Evolutionary conservation across 352 stramenopile species (phyloP).

Genomic region (Phytophthora colocasiae): DNA sequence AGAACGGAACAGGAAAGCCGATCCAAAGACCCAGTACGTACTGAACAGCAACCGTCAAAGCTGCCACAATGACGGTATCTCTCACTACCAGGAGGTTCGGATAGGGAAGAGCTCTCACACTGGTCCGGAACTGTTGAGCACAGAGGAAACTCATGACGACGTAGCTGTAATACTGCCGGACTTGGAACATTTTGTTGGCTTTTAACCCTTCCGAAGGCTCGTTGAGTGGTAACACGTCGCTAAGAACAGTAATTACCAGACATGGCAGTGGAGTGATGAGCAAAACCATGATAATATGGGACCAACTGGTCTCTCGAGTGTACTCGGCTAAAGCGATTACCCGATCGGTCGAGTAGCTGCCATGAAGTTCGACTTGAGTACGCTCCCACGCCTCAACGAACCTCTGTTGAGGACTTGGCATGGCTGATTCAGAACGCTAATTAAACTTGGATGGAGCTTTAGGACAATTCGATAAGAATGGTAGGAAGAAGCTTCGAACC

Average conservation of each 20-base stretch:
- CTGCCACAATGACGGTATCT: slow-evolving; percentile 10
- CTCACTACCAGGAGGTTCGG: slow-evolving; percentile 10
- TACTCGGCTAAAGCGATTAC: slow-evolving; percentile 2
- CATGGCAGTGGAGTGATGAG: slow-evolving; percentile 17
- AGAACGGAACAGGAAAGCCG: slow-evolving; percentile 28
- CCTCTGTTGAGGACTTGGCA: too few species aligned
- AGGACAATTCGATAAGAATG: too few species aligned
- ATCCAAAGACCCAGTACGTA: slow-evolving; percentile 9
- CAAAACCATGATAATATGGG: slow-evolving; percentile 12
- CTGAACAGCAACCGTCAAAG: not conserved
- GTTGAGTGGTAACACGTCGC: slow-evolving; percentile 15
- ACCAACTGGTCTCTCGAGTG: slow-evolving; percentile 6
- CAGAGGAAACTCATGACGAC: slow-evolving; percentile 24
- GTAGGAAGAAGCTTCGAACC: too few species aligned
- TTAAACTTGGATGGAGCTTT: too few species aligned
- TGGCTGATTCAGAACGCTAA: too few species aligned
- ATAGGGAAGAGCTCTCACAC: slow-evolving; percentile 15
- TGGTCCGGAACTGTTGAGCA: slow-evolving; percentile 14
- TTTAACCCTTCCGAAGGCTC: slow-evolving; percentile 11
- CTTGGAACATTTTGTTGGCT: slow-evolving; percentile 19
- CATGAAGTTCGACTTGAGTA: slow-evolving; percentile 5
- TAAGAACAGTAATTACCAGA: slow-evolving; percentile 11
- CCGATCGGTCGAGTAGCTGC: slow-evolving; percentile 7
- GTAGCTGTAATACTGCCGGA: slow-evolving; percentile 29
- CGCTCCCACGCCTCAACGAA: too few species aligned